Conservation (phyloP, 495 filamentous ascomycete species). For the Evansstolkia leycettana region DNA sequence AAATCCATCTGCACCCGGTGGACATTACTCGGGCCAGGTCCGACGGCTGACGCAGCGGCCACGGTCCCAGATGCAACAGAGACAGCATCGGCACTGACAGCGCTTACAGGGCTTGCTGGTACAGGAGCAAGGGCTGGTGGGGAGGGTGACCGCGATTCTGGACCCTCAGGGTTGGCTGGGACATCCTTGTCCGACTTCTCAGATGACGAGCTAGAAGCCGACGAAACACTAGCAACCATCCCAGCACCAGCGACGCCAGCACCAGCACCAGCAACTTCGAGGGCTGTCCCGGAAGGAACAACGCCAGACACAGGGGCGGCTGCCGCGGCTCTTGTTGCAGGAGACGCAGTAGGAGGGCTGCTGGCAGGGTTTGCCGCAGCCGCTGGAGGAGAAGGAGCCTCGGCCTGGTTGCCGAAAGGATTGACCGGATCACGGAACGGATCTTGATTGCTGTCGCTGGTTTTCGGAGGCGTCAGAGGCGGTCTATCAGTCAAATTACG, state of each 20-base stretch:
- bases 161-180: conserved; percentile 10
- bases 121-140: conserved; percentile 7
- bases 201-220: neutral
- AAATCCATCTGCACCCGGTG: conserved; percentile 95
- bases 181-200: neutral
- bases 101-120: conserved; percentile 6
- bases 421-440: conserved; percentile 38
- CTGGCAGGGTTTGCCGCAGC: conserved; percentile 2
- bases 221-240: conserved; percentile 7
- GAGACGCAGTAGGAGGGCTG: conserved; percentile 3
- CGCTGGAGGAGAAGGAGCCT: conserved; percentile 19
- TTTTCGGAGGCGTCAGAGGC: conserved; percentile 20
- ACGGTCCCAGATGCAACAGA: conserved; percentile 21
- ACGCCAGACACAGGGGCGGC: conserved; percentile 14
- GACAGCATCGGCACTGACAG: conserved; percentile 14
- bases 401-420: conserved; percentile 40
- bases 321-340: conserved; percentile 6
- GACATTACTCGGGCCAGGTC: conserved; percentile 43
- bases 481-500: conserved; percentile 24
- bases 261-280: conserved; percentile 23
- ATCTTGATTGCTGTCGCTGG: conserved; percentile 30
- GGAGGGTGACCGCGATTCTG: conserved; percentile 11
- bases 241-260: conserved; percentile 26
- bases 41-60: conserved; percentile 15
- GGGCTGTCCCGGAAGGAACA: conserved; percentile 14